These are phyloP conservation scores for Pseudogymnoascus sp. DNA, from an alignment of 2,329 filamentous ascomycete species.

Conservation along the genomic window DNA sequence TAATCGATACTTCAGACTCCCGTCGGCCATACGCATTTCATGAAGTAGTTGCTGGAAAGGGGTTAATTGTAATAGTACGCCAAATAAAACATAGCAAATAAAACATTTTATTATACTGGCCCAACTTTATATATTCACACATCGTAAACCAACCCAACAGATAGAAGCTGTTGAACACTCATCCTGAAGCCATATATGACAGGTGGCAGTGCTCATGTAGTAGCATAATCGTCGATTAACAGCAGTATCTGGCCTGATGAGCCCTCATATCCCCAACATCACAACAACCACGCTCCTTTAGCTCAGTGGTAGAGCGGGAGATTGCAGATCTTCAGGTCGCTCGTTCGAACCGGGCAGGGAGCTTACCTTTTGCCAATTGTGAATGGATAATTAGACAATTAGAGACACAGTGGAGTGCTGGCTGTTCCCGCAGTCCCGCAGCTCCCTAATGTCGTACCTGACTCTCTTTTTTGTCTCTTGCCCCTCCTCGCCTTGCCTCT, in stretches of 20 bases:
- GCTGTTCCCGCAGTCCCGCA: background rate
- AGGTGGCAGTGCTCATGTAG: background rate
- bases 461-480: background rate
- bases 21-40: background rate
- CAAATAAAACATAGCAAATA: background rate
- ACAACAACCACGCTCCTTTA: constrained; percentile 9
- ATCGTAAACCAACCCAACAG: background rate
- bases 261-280: background rate
- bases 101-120: background rate
- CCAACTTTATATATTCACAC: background rate
- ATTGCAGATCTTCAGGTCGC: constrained; percentile 11
- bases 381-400: background rate
- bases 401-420: background rate
- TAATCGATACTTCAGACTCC: background rate
- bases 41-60: no score
- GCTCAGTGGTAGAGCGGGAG: constrained; percentile 12
- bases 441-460: background rate
- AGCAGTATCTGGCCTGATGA: background rate
- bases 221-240: background rate
- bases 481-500: background rate
- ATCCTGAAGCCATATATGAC: background rate
- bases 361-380: constrained; percentile 8
- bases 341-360: constrained; percentile 11
- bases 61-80: background rate
- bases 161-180: background rate